phyloP scores from a whole-genome alignment of 1,284 basidiomycete genomes.

The Leccinum fallax region DNA sequence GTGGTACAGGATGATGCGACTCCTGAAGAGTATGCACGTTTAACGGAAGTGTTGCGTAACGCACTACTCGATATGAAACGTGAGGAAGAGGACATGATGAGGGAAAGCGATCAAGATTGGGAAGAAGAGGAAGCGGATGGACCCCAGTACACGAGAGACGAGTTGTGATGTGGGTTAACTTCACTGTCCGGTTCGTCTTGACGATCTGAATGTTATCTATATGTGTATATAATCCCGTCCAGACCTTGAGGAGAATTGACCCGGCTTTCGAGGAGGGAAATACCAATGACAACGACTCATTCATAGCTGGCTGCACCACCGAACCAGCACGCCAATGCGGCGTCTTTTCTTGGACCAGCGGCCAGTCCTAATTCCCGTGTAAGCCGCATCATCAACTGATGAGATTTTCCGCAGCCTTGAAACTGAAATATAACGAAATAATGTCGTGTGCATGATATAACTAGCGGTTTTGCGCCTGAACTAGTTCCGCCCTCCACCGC shows the following conservation, averaged over 20 bases:
- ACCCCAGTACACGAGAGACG: conserved; percentile 38
- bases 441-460: conserved; percentile 12
- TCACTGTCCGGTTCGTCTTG: conserved; percentile 15
- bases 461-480: conserved; percentile 11
- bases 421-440: conserved; percentile 11
- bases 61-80: conserved; percentile 41
- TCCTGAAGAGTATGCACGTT: conserved; percentile 33
- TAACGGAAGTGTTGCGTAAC: conserved; percentile 45
- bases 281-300: conserved; percentile 8
- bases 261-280: conserved; percentile 9
- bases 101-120: conserved; percentile 25
- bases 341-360: conserved; percentile 10
- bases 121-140: conserved; percentile 26
- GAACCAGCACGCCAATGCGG: conserved; percentile 11
- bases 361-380: conserved; percentile 27
- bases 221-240: conserved; percentile 1
- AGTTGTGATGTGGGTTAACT: conserved; percentile 41
- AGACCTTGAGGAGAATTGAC: not conserved
- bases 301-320: conserved; percentile 31
- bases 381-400: conserved; percentile 4
- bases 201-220: conserved; percentile 20
- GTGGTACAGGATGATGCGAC: conserved; percentile 30
- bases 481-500: conserved; percentile 2
- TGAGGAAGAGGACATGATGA: conserved; percentile 25
- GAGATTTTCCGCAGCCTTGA: conserved; percentile 11